Evolutionary conservation across 2,329 filamentous ascomycete species (phyloP).

Genomic region (Cladosporium sp.): DNA sequence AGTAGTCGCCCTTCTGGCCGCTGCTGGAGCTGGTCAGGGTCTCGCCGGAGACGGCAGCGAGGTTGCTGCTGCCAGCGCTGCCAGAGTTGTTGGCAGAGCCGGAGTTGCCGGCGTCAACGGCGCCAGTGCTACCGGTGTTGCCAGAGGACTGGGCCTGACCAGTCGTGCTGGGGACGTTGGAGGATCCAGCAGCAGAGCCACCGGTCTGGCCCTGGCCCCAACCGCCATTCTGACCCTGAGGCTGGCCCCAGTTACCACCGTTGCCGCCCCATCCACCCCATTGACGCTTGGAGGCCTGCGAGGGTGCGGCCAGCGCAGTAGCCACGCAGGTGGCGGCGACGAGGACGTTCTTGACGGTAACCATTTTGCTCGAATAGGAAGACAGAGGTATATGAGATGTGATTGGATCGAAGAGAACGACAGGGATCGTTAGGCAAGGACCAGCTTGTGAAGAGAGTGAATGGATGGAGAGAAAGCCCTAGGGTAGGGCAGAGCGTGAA

Average conservation of each 20-base stretch:
- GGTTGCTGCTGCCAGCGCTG: neutral
- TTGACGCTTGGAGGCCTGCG: conserved; percentile 3
- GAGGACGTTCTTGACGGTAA: conserved; percentile 8
- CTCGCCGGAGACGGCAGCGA: conserved; percentile 1
- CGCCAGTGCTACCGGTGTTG: neutral
- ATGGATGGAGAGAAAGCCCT: conserved; percentile 2
- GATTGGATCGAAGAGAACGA: neutral
- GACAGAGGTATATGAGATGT: neutral
- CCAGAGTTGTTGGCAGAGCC: neutral
- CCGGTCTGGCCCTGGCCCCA: neutral
- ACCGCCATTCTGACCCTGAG: neutral
- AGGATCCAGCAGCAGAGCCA: neutral
- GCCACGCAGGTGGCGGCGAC: conserved; percentile 5
- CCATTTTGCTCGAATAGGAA: neutral
- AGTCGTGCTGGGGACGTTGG: neutral
- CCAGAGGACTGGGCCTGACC: neutral
- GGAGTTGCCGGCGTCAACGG: neutral
- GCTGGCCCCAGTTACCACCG: neutral
- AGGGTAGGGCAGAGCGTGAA: conserved; percentile 1
- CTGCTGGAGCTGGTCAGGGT: neutral
- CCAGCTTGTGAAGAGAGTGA: conserved; percentile 4
- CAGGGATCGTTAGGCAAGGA: conserved; percentile 7
- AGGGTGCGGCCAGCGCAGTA: conserved; percentile 10
- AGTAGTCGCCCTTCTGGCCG: conserved; percentile 46
- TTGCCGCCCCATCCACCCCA: neutral